A percentile compares a stretch with the other conserved stretches of the same genome.
These are phyloP conservation scores for Melaleuca alternifolia DNA, from an alignment of 345 rosid species.

Conservation along the genomic window DNA sequence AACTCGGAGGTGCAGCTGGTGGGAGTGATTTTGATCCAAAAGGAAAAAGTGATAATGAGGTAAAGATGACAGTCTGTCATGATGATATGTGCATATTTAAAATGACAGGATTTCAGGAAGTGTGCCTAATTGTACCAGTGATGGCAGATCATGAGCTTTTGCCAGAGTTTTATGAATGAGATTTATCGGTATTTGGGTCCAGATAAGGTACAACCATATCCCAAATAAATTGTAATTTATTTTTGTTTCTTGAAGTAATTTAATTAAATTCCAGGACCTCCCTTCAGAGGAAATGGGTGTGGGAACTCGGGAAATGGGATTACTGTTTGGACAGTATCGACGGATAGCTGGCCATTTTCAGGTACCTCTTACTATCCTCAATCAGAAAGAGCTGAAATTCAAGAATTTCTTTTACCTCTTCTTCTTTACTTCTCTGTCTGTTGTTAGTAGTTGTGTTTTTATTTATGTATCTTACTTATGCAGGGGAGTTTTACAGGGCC, in stretches of 20 bases:
- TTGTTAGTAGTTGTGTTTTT: conserved; percentile 12
- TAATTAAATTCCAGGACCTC: conserved; percentile 51
- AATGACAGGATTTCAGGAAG: conserved; percentile 6
- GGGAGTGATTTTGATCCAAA: conserved; percentile 99
- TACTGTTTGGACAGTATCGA: conserved; percentile 93
- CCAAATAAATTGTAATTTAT: neutral
- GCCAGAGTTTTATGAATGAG: conserved; percentile 99
- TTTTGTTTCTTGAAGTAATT: neutral
- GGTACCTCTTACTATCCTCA: conserved; percentile 26
- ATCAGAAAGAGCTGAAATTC: neutral
- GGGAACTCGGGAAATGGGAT: conserved; percentile 98
- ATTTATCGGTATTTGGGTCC: conserved; percentile 83
- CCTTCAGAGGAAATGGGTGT: conserved; percentile 99
- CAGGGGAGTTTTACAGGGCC: conserved; percentile 99
- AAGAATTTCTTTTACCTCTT: neutral
- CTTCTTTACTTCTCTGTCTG: neutral
- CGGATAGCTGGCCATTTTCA: conserved; percentile 94
- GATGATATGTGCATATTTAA: neutral
- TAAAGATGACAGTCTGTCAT: conserved; percentile 7
- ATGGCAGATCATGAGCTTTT: conserved; percentile 92
- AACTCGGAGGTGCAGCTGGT: conserved; percentile 98
- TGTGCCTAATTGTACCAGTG: conserved; percentile 18
- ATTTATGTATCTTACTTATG: conserved; percentile 50
- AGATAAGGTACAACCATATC: conserved; percentile 53
- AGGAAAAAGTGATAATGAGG: conserved; percentile 98